A percentile compares a stretch with the other conserved stretches of the same genome.
Evolutionary conservation across 2,329 filamentous ascomycete species (phyloP).

Genomic region (Apiospora marii): DNA sequence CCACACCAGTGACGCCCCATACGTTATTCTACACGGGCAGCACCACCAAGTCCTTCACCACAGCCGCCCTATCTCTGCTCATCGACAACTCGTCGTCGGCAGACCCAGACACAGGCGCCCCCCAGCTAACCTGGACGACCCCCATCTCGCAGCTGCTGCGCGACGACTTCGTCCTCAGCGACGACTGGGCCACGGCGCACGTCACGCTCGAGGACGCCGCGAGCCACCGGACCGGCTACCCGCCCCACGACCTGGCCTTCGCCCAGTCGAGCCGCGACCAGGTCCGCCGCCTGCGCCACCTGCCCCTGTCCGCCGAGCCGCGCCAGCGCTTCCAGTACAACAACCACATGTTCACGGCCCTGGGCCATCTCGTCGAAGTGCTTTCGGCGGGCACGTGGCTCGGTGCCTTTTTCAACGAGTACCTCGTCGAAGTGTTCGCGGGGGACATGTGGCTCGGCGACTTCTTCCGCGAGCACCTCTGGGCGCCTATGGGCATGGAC

Average conservation of each 20-base stretch:
- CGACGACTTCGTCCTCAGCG: slow-evolving; percentile 60
- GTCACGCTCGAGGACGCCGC: slow-evolving; percentile 63
- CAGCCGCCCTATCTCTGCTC: slow-evolving; percentile 57
- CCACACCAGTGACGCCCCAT: slow-evolving; percentile 48
- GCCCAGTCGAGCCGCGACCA: slow-evolving; percentile 45
- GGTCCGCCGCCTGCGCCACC: slow-evolving; percentile 52
- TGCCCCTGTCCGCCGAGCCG: slow-evolving; percentile 46
- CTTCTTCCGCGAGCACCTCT: slow-evolving; percentile 52
- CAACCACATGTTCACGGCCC: slow-evolving; percentile 58
- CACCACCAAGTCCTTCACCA: slow-evolving; percentile 63
- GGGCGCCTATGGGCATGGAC: slow-evolving; percentile 55
- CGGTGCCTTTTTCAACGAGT: too few relatives aligned
- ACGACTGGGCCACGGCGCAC: slow-evolving; percentile 54
- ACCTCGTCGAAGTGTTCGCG: slow-evolving; percentile 55
- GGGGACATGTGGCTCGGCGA: slow-evolving; percentile 45
- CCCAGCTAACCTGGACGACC: slow-evolving; percentile 53
- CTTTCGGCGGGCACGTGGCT: slow-evolving; percentile 46
- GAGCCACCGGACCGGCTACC: slow-evolving; percentile 59
- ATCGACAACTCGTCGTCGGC: slow-evolving; percentile 49
- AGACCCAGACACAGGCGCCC: slow-evolving; percentile 42
- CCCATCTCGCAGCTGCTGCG: slow-evolving; percentile 55
- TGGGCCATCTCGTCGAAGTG: slow-evolving; percentile 55
- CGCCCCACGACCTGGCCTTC: slow-evolving; percentile 48
- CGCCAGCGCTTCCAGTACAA: slow-evolving; percentile 52
- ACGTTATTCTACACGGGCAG: slow-evolving; percentile 64